Percentiles rank a stretch among this genome's conserved stretches.
These are phyloP conservation scores for Geranomyces variabilis DNA, from an alignment of 192 early-diverging fungal genomes.

Conservation along the genomic window DNA sequence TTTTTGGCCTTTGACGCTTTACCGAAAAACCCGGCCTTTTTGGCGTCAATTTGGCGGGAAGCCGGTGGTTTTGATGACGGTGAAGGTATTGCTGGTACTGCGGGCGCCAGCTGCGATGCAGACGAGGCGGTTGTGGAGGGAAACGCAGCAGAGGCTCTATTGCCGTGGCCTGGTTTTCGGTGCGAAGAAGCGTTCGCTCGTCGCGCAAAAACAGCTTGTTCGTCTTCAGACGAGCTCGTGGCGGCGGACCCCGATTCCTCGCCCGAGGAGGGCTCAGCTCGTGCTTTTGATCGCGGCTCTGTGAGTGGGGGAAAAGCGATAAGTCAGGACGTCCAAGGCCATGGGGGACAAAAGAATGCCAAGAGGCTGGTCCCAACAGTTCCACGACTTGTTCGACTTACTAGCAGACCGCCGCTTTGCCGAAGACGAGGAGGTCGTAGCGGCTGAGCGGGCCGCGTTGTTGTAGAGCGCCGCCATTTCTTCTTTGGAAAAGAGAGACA, in stretches of 20 bases:
- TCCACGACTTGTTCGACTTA: no score
- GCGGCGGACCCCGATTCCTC: slow-evolving; percentile 1
- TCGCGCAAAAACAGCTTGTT: neutral
- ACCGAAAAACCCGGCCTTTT: no score
- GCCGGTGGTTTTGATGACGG: no score
- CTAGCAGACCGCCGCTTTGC: no score
- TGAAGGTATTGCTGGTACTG: no score
- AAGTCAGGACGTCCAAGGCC: no score
- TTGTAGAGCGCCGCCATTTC: slow-evolving; percentile 14
- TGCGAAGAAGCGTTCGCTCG: neutral
- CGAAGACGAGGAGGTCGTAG: neutral
- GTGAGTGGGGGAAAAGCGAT: neutral
- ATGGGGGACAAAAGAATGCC: no score
- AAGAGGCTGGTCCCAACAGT: no score
- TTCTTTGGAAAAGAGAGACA: slow-evolving; percentile 10
- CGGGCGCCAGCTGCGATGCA: no score
- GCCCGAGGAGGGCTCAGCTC: neutral
- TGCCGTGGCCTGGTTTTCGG: neutral
- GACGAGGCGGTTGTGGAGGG: no score
- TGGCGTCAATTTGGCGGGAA: no score
- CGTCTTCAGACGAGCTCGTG: slow-evolving; percentile 8
- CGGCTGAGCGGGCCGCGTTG: neutral
- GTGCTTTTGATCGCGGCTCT: neutral
- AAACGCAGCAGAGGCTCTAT: neutral
- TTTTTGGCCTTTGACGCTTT: no score